These are phyloP conservation scores for Hura crepitans DNA, from an alignment of 441 rosid genomes.

Conservation along the genomic window DNA sequence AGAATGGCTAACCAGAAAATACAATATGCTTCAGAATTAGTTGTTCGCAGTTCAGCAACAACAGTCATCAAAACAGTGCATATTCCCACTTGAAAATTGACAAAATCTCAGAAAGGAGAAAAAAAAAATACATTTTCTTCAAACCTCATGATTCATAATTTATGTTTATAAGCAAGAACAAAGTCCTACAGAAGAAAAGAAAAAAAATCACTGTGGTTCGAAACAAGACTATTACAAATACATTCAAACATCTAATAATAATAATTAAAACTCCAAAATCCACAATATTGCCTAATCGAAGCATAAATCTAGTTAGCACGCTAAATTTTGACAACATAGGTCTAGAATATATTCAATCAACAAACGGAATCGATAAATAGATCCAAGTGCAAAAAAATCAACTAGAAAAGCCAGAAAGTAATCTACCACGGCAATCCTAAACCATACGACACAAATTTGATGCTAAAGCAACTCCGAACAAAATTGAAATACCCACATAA, in stretches of 20 bases:
- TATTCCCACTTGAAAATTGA: background rate
- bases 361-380: background rate
- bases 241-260: background rate
- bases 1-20: too few species aligned
- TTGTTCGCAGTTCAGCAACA: too few species aligned
- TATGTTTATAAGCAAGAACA: too few species aligned
- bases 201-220: background rate
- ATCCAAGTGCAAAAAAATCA: background rate
- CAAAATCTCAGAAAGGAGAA: background rate
- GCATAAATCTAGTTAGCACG: background rate
- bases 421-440: background rate
- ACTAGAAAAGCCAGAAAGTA: too few species aligned
- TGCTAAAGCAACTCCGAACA: background rate
- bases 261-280: background rate
- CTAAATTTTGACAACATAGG: background rate
- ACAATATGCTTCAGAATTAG: too few species aligned
- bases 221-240: background rate
- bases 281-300: background rate
- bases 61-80: background rate
- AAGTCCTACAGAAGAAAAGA: too few species aligned
- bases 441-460: constrained; percentile 7
- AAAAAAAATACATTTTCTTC: background rate
- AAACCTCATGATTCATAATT: background rate
- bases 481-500: constrained; percentile 2
- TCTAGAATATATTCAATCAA: background rate